A percentile compares a stretch with the other conserved stretches of the same genome.
These are phyloP conservation scores for Rhizomucor pusillus DNA, from an alignment of 371 early-diverging fungal species.

Conservation along the genomic window DNA sequence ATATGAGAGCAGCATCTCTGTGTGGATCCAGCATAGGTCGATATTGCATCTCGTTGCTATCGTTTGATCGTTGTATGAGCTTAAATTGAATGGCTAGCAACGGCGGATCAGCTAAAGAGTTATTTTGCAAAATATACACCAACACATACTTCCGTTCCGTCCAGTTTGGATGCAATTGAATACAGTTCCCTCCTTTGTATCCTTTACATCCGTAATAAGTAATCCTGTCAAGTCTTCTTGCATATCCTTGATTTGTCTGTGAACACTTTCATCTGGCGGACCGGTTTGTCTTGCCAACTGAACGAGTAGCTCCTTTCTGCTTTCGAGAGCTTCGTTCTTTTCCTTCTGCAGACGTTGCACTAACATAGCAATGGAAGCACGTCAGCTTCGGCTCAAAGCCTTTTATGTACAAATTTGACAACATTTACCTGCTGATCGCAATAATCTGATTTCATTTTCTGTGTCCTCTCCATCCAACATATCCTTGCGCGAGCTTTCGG, in stretches of 20 bases:
- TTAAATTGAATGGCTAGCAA: slow-evolving; percentile 22
- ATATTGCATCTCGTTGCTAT: slow-evolving; percentile 12
- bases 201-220: slow-evolving; percentile 13
- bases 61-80: slow-evolving; percentile 8
- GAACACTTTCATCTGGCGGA: too few species aligned
- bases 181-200: slow-evolving; percentile 6
- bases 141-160: slow-evolving; percentile 19
- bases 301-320: too few species aligned
- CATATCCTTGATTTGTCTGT: slow-evolving; percentile 6
- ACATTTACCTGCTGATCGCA: too few species aligned
- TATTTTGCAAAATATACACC: not conserved
- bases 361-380: too few species aligned
- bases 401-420: too few species aligned
- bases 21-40: slow-evolving; percentile 15
- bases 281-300: too few species aligned
- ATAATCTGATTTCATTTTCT: too few species aligned
- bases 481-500: not conserved
- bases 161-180: slow-evolving; percentile 22
- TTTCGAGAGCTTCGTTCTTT: too few species aligned
- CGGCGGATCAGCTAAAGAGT: not conserved
- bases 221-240: slow-evolving; percentile 17
- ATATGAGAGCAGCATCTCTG: slow-evolving; percentile 14
- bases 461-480: too few species aligned
- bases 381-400: too few species aligned
- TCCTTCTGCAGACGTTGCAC: too few species aligned